phyloP scores from a whole-genome alignment of 495 filamentous ascomycete species.

The Penicillium simplicissimum region DNA sequence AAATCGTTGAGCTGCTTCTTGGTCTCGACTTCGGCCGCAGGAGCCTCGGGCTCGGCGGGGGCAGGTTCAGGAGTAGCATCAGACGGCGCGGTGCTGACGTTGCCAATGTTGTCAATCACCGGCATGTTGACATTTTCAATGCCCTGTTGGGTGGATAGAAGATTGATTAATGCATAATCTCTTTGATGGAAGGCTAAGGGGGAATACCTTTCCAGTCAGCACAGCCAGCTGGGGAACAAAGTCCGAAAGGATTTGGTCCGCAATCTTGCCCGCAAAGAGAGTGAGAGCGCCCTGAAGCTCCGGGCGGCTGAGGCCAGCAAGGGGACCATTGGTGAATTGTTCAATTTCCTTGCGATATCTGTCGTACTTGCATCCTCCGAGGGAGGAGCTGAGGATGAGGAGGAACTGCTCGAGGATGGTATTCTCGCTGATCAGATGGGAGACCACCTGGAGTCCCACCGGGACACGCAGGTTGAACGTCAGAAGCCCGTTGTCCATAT shows the following conservation, averaged over 20 bases:
- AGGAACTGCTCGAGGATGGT: neutral
- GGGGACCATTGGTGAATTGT: neutral
- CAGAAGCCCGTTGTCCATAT: neutral
- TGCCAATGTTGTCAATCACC: neutral
- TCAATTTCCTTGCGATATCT: conserved; percentile 1
- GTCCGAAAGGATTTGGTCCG: neutral
- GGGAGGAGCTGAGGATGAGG: neutral
- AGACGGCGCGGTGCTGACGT: neutral
- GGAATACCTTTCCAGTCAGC: neutral
- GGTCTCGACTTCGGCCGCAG: neutral
- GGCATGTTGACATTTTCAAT: neutral
- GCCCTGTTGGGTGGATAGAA: neutral
- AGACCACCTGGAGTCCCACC: neutral
- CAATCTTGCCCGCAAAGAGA: neutral
- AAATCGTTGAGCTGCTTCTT: neutral
- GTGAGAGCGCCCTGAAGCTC: neutral
- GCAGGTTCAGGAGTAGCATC: neutral
- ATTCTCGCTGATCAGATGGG: neutral
- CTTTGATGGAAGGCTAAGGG: too few relatives aligned
- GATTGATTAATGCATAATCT: neutral
- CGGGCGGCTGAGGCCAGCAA: neutral
- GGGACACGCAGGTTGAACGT: neutral
- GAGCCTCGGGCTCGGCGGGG: neutral
- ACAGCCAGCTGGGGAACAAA: neutral
- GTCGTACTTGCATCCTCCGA: neutral